Conservation (phyloP, 768 basidiomycete genomes). For the Leccinum uliginosum region DNA sequence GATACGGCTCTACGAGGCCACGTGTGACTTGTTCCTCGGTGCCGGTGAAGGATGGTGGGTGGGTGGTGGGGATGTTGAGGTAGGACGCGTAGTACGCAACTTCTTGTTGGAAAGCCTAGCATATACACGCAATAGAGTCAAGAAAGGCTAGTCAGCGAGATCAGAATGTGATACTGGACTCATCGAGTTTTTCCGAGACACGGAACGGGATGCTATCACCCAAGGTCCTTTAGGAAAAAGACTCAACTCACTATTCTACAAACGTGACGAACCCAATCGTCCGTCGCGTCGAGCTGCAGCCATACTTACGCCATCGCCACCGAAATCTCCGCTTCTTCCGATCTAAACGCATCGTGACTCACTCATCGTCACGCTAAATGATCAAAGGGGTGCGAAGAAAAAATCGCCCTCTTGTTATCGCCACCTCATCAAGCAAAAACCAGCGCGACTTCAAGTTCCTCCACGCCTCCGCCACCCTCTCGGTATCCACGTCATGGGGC, state of each 20-base stretch:
- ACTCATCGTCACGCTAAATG: conserved; percentile 4
- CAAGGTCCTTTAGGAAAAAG: background rate
- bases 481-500: conserved; percentile 37
- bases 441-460: conserved; percentile 58
- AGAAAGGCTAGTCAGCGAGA: conserved; percentile 8
- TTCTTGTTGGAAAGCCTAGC: conserved; percentile 88
- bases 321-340: conserved; percentile 72
- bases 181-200: conserved; percentile 11
- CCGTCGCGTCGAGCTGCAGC: conserved; percentile 89
- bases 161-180: conserved; percentile 8
- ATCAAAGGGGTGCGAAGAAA: conserved; percentile 7
- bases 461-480: conserved; percentile 80
- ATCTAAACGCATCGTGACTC: background rate
- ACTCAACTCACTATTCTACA: conserved; percentile 76
- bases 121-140: background rate
- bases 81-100: conserved; percentile 82
- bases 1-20: conserved; percentile 91
- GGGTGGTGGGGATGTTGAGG: conserved; percentile 73
- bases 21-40: conserved; percentile 75
- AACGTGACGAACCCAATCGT: conserved; percentile 94
- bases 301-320: conserved; percentile 82
- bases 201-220: conserved; percentile 7
- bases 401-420: conserved; percentile 68
- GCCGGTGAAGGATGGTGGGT: conserved; percentile 75
- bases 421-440: conserved; percentile 73